Conservation (phyloP, 2,329 filamentous ascomycete species). For the Cladosporium colombiae region DNA sequence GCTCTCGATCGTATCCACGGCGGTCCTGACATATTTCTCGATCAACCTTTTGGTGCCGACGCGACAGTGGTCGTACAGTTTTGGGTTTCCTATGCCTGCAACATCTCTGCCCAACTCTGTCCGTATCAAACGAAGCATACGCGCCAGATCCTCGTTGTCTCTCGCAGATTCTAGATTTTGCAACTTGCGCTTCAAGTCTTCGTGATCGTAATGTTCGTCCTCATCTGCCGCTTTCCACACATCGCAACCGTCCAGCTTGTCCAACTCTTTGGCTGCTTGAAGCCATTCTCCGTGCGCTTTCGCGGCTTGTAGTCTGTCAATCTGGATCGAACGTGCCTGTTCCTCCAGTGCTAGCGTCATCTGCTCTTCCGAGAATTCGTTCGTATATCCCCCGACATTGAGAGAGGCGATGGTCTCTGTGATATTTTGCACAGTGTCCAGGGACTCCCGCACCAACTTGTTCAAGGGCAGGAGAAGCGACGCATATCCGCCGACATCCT, state of each 20-base stretch:
- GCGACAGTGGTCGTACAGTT: slow-evolving; percentile 80
- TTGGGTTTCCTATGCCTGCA: slow-evolving; percentile 80
- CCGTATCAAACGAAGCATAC: slow-evolving; percentile 78
- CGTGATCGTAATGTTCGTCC: slow-evolving; percentile 70
- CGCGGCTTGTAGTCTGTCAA: slow-evolving; percentile 16
- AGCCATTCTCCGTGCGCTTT: slow-evolving; percentile 63
- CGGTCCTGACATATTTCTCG: slow-evolving; percentile 81
- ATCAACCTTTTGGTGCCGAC: slow-evolving; percentile 85
- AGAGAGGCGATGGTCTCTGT: slow-evolving; percentile 10
- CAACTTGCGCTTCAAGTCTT: slow-evolving; percentile 69
- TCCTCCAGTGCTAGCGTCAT: slow-evolving; percentile 16
- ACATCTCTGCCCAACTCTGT: slow-evolving; percentile 78
- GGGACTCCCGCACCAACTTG: slow-evolving; percentile 22
- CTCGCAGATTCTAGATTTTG: slow-evolving; percentile 74
- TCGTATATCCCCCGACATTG: slow-evolving; percentile 9
- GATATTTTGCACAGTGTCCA: slow-evolving; percentile 23
- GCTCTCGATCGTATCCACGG: slow-evolving; percentile 69
- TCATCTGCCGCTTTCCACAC: slow-evolving; percentile 72
- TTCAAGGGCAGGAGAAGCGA: slow-evolving; percentile 23
- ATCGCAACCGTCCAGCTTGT: slow-evolving; percentile 76
- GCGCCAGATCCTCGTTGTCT: slow-evolving; percentile 67
- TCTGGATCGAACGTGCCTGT: slow-evolving; percentile 15
- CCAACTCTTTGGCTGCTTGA: slow-evolving; percentile 72
- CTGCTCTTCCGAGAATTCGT: slow-evolving; percentile 20
- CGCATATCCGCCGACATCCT: slow-evolving; percentile 19